Evolutionary conservation across 495 filamentous ascomycete genomes (phyloP), one percentile per base, ranked within the genome.

Genomic region (Penicillium egyptiacum): DNA sequence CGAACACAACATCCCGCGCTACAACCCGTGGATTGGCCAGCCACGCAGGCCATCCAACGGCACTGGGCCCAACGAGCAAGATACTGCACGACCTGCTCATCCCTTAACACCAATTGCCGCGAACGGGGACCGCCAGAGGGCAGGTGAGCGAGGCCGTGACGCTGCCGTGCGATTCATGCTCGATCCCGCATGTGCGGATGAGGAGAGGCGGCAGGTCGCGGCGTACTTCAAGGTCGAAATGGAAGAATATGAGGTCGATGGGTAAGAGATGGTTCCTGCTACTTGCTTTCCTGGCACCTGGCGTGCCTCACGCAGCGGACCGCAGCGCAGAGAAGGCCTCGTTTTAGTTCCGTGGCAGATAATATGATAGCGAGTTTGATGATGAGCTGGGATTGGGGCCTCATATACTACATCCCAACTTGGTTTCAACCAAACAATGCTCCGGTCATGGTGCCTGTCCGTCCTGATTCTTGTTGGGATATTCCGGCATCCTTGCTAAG

Each of bases 91-190:
- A 20, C 54, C 37, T 7, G 33, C 48, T 9, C 69, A 68, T 50
- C 72, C 70, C 10, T 63, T 78, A n/a, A 76, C 67, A 1, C 72
- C 69, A 5, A 58, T 70, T 49, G 67, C 75, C 33, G 71, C 79
- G 4, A 75, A 65, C 40, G 80, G 77, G 22, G 78, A 81, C 12
- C 75, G 79, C 20, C 67, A 70, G n/a, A 67, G 70, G 16, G 63
- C 72, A 20, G 72, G 77, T 19, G 82, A 86, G 49, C 71, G 80
- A 48, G 82, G 83, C 44, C 79, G 83, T 30, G 86, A 91, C 22
- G 88, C 87, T 9, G 96, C 95, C 1, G 81, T 94, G 28, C 86
- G 94, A 12, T 98, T 96, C 66, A 91, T 96, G 77, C 85, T 98
- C 28, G 90, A 97, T 65, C 82, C 88, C 12, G 85, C 83, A 43